Evolutionary conservation across 2,329 filamentous ascomycete genomes (phyloP).

Genomic region (Hypomyces perniciosus): DNA sequence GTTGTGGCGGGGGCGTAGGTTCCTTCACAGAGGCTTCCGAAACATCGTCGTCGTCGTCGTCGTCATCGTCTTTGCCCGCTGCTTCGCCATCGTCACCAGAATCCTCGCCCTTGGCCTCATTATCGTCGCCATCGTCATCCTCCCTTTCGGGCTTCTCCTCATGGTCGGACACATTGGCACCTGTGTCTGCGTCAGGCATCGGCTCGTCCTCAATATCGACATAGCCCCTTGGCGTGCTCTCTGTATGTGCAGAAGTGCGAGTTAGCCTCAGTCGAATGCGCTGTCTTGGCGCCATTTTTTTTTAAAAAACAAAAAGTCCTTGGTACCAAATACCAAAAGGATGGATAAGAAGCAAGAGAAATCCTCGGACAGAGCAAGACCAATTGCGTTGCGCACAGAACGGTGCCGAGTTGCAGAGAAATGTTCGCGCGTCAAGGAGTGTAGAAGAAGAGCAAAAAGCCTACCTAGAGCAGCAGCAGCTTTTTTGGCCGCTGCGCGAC

Average conservation of each 20-base stretch:
- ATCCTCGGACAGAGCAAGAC: not conserved
- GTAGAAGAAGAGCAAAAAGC: constrained; percentile 18
- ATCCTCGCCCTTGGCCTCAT: constrained; percentile 41
- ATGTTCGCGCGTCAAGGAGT: not conserved
- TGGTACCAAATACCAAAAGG: not conserved
- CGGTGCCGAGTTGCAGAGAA: not conserved
- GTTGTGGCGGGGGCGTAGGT: constrained; percentile 50
- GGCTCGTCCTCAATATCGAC: constrained; percentile 36
- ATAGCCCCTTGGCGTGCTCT: constrained; percentile 38
- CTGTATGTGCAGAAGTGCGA: constrained; percentile 26
- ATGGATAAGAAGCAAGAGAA: not conserved
- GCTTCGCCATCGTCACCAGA: constrained; percentile 26
- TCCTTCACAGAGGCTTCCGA: constrained; percentile 42
- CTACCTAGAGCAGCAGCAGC: constrained; percentile 48
- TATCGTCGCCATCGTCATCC: constrained; percentile 30
- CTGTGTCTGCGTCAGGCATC: constrained; percentile 29
- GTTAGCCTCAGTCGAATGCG: constrained; percentile 31
- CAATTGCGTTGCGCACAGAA: not conserved
- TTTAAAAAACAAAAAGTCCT: not conserved
- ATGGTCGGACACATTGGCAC: constrained; percentile 15
- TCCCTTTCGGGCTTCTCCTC: constrained; percentile 25
- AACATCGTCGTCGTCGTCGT: constrained; percentile 30
- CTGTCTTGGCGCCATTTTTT: constrained; percentile 23
- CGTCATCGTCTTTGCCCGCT: constrained; percentile 47
- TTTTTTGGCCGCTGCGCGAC: constrained; percentile 48